Evolutionary conservation across 768 basidiomycete species (phyloP).

Genomic region (Tricholoma terreum): DNA sequence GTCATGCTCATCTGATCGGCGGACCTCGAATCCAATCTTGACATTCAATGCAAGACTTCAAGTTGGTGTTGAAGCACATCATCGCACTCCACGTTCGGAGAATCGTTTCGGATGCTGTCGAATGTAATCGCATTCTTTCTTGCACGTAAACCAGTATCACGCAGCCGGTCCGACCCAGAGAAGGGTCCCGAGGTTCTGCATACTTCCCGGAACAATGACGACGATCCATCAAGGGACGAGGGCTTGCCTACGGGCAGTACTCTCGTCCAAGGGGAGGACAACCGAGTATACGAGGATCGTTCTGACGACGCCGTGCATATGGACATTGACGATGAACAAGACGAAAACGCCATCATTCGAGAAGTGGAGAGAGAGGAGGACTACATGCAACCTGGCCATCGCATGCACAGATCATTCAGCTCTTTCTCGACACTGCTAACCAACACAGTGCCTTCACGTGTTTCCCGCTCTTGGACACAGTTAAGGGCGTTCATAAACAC

Average conservation of each 20-base stretch:
- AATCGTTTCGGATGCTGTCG: constrained; percentile 1
- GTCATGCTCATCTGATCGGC: no score
- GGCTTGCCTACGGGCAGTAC: background rate
- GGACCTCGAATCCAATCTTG: background rate
- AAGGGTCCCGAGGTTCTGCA: constrained; percentile 7
- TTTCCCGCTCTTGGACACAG: constrained; percentile 13
- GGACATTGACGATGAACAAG: constrained; percentile 1
- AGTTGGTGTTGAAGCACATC: background rate
- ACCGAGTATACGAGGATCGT: background rate
- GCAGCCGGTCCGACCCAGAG: constrained; percentile 12
- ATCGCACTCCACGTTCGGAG: background rate
- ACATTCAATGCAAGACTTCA: background rate
- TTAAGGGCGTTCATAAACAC: constrained; percentile 19
- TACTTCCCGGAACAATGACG: background rate
- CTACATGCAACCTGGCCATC: background rate
- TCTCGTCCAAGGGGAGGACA: background rate
- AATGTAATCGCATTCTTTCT: constrained; percentile 16
- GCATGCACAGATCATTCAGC: background rate
- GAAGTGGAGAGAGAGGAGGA: constrained; percentile 8
- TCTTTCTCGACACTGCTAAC: background rate
- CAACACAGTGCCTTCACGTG: background rate
- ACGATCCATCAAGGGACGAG: constrained; percentile 12
- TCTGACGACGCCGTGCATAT: background rate
- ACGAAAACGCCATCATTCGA: constrained; percentile 1
- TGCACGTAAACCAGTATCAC: constrained; percentile 3